phyloP scores from a whole-genome alignment of 2,329 filamentous ascomycete species.

The Grosmannia serpens region DNA sequence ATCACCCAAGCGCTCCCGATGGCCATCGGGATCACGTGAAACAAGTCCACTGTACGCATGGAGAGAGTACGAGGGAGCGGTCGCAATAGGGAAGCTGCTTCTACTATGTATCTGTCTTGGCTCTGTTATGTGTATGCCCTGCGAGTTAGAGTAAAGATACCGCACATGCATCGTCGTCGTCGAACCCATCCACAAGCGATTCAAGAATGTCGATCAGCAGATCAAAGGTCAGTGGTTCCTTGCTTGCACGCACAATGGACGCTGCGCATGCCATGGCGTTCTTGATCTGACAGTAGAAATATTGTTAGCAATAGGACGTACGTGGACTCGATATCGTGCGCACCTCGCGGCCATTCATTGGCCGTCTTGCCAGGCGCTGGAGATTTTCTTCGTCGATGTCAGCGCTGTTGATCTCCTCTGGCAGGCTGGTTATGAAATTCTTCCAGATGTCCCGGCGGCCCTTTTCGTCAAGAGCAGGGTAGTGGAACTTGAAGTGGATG shows the following conservation, averaged over 20 bases:
- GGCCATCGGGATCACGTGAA: too few species aligned
- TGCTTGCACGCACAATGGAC: background rate
- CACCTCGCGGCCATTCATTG: conserved; percentile 1
- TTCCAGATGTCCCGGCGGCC: conserved; percentile 2
- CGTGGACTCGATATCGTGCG: background rate
- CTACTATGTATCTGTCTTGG: too few species aligned
- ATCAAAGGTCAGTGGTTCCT: background rate
- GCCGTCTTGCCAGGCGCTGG: background rate
- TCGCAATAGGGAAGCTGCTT: too few species aligned
- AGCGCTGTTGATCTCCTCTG: background rate
- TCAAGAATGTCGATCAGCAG: background rate
- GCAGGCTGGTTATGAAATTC: conserved; percentile 3
- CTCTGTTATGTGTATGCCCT: too few species aligned
- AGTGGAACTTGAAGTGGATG: conserved; percentile 4
- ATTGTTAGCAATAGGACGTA: background rate
- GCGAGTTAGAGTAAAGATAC: too few species aligned
- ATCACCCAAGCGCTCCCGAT: too few species aligned
- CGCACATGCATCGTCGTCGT: background rate
- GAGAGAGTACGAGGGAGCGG: too few species aligned
- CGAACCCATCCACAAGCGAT: background rate
- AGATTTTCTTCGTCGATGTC: background rate
- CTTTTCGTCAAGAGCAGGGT: background rate
- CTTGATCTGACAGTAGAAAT: background rate
- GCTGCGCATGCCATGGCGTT: background rate
- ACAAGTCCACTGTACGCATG: too few species aligned